Conservation (phyloP, 805 yeast species). For the Candida boidinii region DNA sequence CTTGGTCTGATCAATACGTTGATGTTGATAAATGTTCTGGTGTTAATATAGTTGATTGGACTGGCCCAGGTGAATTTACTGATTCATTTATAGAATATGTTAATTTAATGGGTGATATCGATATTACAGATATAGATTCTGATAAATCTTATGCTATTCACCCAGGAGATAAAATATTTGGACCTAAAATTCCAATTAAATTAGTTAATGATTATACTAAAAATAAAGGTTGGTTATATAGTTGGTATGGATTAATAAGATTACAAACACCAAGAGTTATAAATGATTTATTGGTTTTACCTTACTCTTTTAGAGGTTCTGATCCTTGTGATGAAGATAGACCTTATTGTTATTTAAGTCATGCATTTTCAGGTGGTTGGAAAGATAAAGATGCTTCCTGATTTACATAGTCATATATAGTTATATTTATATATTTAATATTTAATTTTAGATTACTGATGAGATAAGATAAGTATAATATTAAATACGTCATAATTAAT, state of each 20-base stretch:
- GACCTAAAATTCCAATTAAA: conserved; percentile 2
- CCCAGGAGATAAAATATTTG: not conserved
- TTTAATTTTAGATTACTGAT: too few relatives aligned
- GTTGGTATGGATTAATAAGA: conserved; percentile 3
- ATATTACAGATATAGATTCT: conserved; percentile 2
- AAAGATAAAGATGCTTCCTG: too few relatives aligned
- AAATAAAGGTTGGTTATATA: too few relatives aligned
- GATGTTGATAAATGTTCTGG: conserved; percentile 47
- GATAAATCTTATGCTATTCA: not conserved
- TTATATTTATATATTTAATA: too few relatives aligned
- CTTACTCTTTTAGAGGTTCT: conserved; percentile 28
- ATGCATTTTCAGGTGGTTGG: conserved; percentile 13
- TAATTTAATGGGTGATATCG: conserved; percentile 22
- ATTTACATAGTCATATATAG: too few relatives aligned
- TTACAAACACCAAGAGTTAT: not conserved
- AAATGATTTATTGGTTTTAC: conserved; percentile 1
- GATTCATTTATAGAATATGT: conserved; percentile 42
- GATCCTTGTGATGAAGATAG: conserved; percentile 3
- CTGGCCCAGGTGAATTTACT: conserved; percentile 90
- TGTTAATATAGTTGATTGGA: conserved; percentile 76
- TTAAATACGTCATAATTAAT: too few relatives aligned
- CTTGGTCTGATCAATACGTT: conserved; percentile 9
- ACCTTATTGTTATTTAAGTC: conserved; percentile 10
- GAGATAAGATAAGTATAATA: too few relatives aligned
- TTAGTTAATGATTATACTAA: conserved; percentile 3